A percentile compares a stretch with the other conserved stretches of the same genome.
Evolutionary conservation across 345 rosid genomes (phyloP).

Genomic region (Trapa bicornis): DNA sequence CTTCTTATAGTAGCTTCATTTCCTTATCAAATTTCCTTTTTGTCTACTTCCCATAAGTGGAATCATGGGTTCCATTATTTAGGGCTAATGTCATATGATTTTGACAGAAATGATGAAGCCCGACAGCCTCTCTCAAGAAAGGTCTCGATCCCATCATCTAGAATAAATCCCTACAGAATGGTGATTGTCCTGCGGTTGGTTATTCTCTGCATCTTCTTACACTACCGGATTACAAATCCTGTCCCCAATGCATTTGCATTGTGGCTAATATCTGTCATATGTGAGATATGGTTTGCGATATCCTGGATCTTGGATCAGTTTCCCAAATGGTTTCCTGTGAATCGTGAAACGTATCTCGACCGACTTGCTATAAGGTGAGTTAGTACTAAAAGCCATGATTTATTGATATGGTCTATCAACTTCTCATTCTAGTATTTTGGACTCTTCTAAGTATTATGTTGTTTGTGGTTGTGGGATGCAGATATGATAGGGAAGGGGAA

Average conservation of each 20-base stretch:
- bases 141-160: constrained; percentile 72
- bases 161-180: constrained; percentile 88
- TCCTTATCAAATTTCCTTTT: neutral
- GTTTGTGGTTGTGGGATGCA: constrained; percentile 13
- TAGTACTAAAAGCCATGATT: neutral
- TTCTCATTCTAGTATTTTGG: neutral
- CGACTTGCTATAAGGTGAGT: constrained; percentile 69
- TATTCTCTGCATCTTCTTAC: constrained; percentile 67
- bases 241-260: constrained; percentile 62
- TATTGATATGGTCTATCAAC: neutral
- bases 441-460: neutral
- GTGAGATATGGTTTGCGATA: constrained; percentile 94
- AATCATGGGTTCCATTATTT: neutral
- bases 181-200: constrained; percentile 73
- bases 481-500: constrained; percentile 80
- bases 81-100: neutral
- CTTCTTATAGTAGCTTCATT: neutral
- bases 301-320: constrained; percentile 97
- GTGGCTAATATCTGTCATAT: constrained; percentile 83
- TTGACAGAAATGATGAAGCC: constrained; percentile 70
- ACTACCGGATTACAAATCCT: constrained; percentile 76
- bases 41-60: neutral
- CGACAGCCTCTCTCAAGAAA: constrained; percentile 88
- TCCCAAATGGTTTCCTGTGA: constrained; percentile 86
- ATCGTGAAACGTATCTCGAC: constrained; percentile 86